Evolutionary conservation across 2,329 filamentous ascomycete species (phyloP).

Genomic region (Boeremia lycopersici): DNA sequence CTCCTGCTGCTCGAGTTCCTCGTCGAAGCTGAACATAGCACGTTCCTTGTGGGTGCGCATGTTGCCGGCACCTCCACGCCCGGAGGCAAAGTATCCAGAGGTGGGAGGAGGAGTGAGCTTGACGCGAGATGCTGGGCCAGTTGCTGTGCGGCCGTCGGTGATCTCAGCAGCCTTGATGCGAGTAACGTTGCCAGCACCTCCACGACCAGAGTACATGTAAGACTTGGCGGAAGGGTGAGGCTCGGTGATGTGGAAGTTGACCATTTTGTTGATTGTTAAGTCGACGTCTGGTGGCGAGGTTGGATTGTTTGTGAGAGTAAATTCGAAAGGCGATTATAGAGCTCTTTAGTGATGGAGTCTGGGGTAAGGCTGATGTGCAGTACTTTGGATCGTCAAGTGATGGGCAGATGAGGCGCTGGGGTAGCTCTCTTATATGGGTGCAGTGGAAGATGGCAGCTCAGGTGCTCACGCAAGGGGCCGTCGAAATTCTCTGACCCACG

Average conservation of each 20-base stretch:
- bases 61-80: slow-evolving; percentile 72
- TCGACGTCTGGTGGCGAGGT: slow-evolving; percentile 4
- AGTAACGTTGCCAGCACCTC: slow-evolving; percentile 64
- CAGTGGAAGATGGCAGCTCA: slow-evolving; percentile 13
- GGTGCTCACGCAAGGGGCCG: slow-evolving; percentile 20
- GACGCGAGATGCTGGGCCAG: slow-evolving; percentile 56
- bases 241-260: slow-evolving; percentile 62
- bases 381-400: slow-evolving; percentile 19
- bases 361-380: slow-evolving; percentile 19
- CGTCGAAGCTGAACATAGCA: slow-evolving; percentile 71
- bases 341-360: slow-evolving; percentile 9
- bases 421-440: slow-evolving; percentile 10
- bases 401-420: background rate
- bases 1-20: slow-evolving; percentile 65
- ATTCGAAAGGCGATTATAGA: slow-evolving; percentile 21
- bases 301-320: slow-evolving; percentile 17
- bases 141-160: slow-evolving; percentile 53
- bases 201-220: slow-evolving; percentile 61
- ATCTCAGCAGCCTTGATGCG: slow-evolving; percentile 61
- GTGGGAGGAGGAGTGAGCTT: slow-evolving; percentile 54
- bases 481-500: slow-evolving; percentile 35
- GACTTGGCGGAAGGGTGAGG: slow-evolving; percentile 64
- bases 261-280: slow-evolving; percentile 41
- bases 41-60: slow-evolving; percentile 60
- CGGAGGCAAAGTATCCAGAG: slow-evolving; percentile 65